These are phyloP conservation scores for Ophiostoma novo-ulmi DNA, from an alignment of 2,329 filamentous ascomycete species.

Conservation along the genomic window DNA sequence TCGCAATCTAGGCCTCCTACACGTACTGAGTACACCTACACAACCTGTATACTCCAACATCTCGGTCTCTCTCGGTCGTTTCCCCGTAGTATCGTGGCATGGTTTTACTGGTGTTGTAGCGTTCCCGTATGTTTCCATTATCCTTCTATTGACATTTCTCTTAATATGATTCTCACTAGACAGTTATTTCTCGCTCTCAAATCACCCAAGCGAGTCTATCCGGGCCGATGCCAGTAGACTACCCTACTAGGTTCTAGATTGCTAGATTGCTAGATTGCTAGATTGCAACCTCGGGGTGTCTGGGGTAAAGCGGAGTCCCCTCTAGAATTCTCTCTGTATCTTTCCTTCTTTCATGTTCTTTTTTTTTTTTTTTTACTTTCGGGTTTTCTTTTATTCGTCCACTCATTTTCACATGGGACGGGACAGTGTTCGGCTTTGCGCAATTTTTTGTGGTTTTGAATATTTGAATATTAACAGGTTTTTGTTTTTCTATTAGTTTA, in stretches of 20 bases:
- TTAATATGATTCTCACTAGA: too few species aligned
- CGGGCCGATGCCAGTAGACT: constrained; percentile 7
- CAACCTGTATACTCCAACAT: neutral
- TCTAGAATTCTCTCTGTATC: neutral
- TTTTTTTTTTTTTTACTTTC: neutral
- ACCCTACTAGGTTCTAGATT: neutral
- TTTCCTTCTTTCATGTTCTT: neutral
- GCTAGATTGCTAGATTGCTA: neutral
- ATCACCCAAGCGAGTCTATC: constrained; percentile 12
- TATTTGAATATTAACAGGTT: neutral
- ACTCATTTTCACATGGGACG: constrained; percentile 7
- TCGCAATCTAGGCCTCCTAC: neutral
- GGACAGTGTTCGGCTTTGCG: neutral
- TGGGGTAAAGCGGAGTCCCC: constrained; percentile 14
- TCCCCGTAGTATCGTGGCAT: neutral
- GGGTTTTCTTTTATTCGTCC: neutral
- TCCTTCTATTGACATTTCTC: neutral
- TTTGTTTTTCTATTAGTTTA: neutral
- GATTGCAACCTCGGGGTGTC: neutral
- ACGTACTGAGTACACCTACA: neutral
- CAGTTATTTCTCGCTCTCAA: neutral
- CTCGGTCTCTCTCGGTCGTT: constrained; percentile 9
- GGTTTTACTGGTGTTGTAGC: neutral
- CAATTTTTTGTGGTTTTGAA: neutral
- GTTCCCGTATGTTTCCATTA: neutral